Evolutionary conservation across 2,329 filamentous ascomycete species (phyloP), one percentile per base, ranked within the genome.

Genomic region (Fusarium citri): DNA sequence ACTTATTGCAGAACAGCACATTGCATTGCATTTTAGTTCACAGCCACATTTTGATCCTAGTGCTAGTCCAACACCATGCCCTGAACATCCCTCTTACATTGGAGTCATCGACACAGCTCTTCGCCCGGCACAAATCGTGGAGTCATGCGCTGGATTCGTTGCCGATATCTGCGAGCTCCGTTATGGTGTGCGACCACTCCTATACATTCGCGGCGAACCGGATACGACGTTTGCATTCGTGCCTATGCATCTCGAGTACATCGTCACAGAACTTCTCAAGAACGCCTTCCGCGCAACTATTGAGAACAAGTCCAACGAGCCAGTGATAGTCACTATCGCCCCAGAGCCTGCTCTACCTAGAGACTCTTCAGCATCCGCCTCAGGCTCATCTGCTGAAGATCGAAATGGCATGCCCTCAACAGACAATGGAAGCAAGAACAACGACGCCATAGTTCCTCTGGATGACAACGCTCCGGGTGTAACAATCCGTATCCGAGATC

Each of bases 91-190:
- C 0, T 91, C 89, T 55, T 98, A 95, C 78, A 97, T 98, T 68
- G 96, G 96, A 55, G 94, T 98, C 23, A 98, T 99, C 67, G 95
- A 99, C 81, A 98, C 96, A 0, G 91, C 90, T 5, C 85, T 99
- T 12, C 90, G 90, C 37, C 96, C 96, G 0, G 92, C 94, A 1
- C 87, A 88, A 47, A 93, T 95, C 43, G 89, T 98, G 45, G 90
- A 94, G 72, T 88, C 89, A 9, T 98, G 95, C 80, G 94, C 94
- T 55, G 90, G 91, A 63, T 97, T 96, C 66, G 96, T 99, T 0
- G 93, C 93, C 41, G 96, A 98, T 76, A 97, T 98, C 66, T 98
- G 95, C 82, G 96, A 98, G 83, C 87, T 98, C 37, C 95, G 96
- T 67, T 99, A 99, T 77, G 96, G 96, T 54, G 89, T 97, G 3